A percentile compares a stretch with the other conserved stretches of the same genome.
These are phyloP conservation scores for Fragaria ananassa DNA, from an alignment of 306 rosid genomes.

Conservation along the genomic window DNA sequence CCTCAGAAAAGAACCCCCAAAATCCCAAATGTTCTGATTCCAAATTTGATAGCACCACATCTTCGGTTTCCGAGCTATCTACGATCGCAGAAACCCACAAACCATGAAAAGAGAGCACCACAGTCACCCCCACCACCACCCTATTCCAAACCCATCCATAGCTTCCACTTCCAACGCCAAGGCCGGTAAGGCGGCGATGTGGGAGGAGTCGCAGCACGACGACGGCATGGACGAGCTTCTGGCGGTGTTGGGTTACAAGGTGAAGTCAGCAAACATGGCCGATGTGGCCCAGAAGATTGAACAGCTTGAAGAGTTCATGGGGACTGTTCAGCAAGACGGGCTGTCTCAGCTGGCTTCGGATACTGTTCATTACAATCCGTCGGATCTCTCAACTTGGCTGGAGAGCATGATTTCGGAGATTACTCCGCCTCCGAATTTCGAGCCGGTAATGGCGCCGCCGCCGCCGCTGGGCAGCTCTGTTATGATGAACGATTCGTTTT, in stretches of 20 bases:
- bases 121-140: slow-evolving; percentile 21
- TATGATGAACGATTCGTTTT: slow-evolving; percentile 30
- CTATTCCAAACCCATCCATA: slow-evolving; percentile 25
- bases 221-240: slow-evolving; percentile 83
- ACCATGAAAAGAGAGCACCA: slow-evolving; percentile 66
- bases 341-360: slow-evolving; percentile 52
- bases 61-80: not conserved
- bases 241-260: slow-evolving; percentile 85
- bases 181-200: slow-evolving; percentile 44
- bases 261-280: slow-evolving; percentile 71
- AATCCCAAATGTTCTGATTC: slow-evolving; percentile 16
- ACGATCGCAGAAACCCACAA: not conserved
- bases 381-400: slow-evolving; percentile 76
- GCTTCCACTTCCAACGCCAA: slow-evolving; percentile 15
- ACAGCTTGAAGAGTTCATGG: slow-evolving; percentile 77
- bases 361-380: slow-evolving; percentile 68
- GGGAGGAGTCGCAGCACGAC: slow-evolving; percentile 54
- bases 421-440: slow-evolving; percentile 44
- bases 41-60: not conserved
- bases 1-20: not conserved
- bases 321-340: slow-evolving; percentile 43
- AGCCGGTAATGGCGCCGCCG: slow-evolving; percentile 24
- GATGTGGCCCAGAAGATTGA: slow-evolving; percentile 81
- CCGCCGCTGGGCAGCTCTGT: not conserved
- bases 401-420: slow-evolving; percentile 61